Evolutionary conservation across 2,329 filamentous ascomycete genomes (phyloP).

Genomic region (Sclerotinia nivalis): DNA sequence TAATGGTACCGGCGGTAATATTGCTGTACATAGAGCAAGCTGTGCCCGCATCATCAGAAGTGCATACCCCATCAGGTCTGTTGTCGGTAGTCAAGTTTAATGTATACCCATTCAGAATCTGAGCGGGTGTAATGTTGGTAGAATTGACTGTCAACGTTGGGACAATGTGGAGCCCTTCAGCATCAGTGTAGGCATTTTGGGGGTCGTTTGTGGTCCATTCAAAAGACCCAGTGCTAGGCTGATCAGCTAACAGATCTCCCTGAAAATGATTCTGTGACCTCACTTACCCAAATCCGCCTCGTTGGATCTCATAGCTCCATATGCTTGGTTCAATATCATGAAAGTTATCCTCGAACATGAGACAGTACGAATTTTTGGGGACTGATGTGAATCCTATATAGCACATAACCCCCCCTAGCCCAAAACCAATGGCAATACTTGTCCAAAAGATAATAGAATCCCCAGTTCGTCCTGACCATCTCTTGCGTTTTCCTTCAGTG

Average conservation of each 20-base stretch:
- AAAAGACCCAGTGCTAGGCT: conserved; percentile 49
- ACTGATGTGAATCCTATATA: conserved; percentile 21
- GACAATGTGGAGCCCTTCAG: conserved; percentile 54
- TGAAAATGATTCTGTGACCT: not conserved
- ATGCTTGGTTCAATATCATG: conserved; percentile 44
- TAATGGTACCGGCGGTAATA: conserved; percentile 47
- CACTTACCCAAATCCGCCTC: conserved; percentile 25
- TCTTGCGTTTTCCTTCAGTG: conserved; percentile 24
- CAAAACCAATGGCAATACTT: conserved; percentile 21
- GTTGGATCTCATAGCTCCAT: conserved; percentile 51
- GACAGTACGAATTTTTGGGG: conserved; percentile 46
- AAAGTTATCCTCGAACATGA: conserved; percentile 52
- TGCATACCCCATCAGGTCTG: conserved; percentile 45
- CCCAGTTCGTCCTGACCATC: conserved; percentile 22
- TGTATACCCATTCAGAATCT: conserved; percentile 46
- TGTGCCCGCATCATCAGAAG: conserved; percentile 43
- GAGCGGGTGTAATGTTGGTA: conserved; percentile 44
- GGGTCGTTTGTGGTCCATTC: conserved; percentile 55
- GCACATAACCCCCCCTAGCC: conserved; percentile 26
- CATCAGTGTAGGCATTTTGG: conserved; percentile 51
- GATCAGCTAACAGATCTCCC: not conserved
- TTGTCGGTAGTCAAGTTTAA: conserved; percentile 47
- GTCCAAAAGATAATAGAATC: conserved; percentile 25
- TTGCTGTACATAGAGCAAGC: conserved; percentile 45
- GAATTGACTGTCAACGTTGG: conserved; percentile 51